Percentiles rank a stretch among this genome's conserved stretches.
Evolutionary conservation across 2,329 filamentous ascomycete species (phyloP).

Genomic region (Aureobasidium sp.): DNA sequence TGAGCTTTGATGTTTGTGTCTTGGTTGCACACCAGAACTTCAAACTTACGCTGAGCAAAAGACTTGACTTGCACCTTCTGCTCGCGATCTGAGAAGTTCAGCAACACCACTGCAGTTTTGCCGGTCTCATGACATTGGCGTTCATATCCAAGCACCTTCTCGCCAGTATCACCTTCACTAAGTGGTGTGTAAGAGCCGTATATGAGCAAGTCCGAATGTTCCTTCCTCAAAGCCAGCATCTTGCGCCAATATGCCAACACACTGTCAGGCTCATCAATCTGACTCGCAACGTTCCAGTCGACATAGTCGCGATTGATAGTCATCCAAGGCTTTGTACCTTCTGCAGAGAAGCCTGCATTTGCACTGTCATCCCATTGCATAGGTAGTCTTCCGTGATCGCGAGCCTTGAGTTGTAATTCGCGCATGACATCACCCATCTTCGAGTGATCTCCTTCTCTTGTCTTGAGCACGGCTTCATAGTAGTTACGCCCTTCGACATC

Average conservation of each 20-base stretch:
- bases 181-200: conserved; percentile 20
- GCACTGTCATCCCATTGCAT: conserved; percentile 55
- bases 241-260: conserved; percentile 53
- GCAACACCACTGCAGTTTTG: conserved; percentile 22
- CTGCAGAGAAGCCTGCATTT: conserved; percentile 56
- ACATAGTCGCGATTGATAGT: conserved; percentile 53
- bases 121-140: conserved; percentile 30
- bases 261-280: conserved; percentile 39
- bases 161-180: conserved; percentile 16
- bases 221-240: conserved; percentile 19
- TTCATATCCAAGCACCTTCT: conserved; percentile 18
- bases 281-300: conserved; percentile 51
- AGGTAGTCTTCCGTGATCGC: conserved; percentile 61
- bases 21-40: conserved; percentile 18
- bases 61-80: conserved; percentile 18
- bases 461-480: conserved; percentile 38
- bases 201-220: conserved; percentile 19
- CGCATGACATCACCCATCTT: conserved; percentile 16
- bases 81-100: conserved; percentile 35
- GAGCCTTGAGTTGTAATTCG: conserved; percentile 44
- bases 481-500: conserved; percentile 45
- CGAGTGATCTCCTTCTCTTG: conserved; percentile 27
- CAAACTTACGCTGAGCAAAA: conserved; percentile 12
- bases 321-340: conserved; percentile 56
- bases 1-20: conserved; percentile 12